phyloP scores from a whole-genome alignment of 495 filamentous ascomycete genomes.

The Aspergillus carlsbadensis region DNA sequence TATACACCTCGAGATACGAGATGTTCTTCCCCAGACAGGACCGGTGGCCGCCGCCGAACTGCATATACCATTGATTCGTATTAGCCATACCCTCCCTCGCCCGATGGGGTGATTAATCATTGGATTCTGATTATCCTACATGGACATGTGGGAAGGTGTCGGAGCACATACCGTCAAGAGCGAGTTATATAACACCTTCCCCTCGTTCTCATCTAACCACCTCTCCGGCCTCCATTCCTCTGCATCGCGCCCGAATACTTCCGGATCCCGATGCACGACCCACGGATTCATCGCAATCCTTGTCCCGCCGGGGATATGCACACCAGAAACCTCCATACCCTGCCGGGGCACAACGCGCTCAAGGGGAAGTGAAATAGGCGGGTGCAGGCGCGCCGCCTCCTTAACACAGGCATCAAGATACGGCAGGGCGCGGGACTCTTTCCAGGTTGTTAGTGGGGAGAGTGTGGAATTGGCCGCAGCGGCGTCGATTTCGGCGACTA shows the following conservation, averaged over 20 bases:
- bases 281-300: neutral
- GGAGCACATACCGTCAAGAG: slow-evolving; percentile 23
- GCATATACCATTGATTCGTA: neutral
- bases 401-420: slow-evolving; percentile 51
- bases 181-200: slow-evolving; percentile 13
- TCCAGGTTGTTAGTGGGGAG: slow-evolving; percentile 16
- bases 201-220: slow-evolving; percentile 19
- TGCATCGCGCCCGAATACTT: slow-evolving; percentile 26
- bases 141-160: too few relatives aligned
- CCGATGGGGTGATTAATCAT: too few relatives aligned
- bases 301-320: neutral
- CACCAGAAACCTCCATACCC: neutral
- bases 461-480: neutral
- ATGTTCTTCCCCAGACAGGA: slow-evolving; percentile 27
- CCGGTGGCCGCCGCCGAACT: slow-evolving; percentile 31
- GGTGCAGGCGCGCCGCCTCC: slow-evolving; percentile 55
- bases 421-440: slow-evolving; percentile 25
- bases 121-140: too few relatives aligned
- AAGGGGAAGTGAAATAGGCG: slow-evolving; percentile 33
- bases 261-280: slow-evolving; percentile 13
- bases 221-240: slow-evolving; percentile 28
- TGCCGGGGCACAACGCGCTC: slow-evolving; percentile 28
- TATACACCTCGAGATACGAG: slow-evolving; percentile 26
- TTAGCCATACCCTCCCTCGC: too few relatives aligned
- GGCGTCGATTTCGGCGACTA: neutral